Evolutionary conservation across 2,329 filamentous ascomycete species (phyloP), one percentile per base, ranked within the genome.

Genomic region (Penicillium aurantiogriseum): DNA sequence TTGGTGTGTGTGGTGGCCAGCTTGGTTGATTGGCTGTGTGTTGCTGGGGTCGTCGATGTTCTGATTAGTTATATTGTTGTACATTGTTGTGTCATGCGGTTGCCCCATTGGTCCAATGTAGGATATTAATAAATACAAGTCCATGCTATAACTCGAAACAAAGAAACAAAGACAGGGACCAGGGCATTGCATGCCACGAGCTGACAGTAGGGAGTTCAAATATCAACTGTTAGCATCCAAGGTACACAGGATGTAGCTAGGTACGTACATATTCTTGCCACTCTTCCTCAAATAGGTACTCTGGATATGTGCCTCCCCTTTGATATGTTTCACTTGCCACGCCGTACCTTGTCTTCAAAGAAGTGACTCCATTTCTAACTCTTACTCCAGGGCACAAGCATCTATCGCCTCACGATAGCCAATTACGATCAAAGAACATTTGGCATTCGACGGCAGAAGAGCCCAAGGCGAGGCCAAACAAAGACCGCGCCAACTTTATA

Each of bases 1-100:
- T n/a, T 96, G 92, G 90, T 89, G 91, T 71, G 87, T 96, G 43
- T 97, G 92, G 92, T 94, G 91, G 89, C 92, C 92, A 0, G 91
- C 91, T 8, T 97, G 92, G 92, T 74, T 94, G 38, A 83, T 87
- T 7, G 89, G 79, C 5, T 71, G 69, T 58, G 67, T 74, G 0
- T 56, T 74, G 31, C 51, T 76, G 46, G 72, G 69, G 23, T 71
- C 69, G 31, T 75, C 72, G 4, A 53, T 77, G 43, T 71, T 75
- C 46, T 69, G 53, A 60, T 49, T n/a, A n/a, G n/a, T n/a, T 40
- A 35, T 36, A 35, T 43, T 44, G 29, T 51, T 51, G 29, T 55
- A 19, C 39, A 50, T 39, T 40, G 27, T 49, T 40, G 15, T 49
- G n/a, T 31, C 29, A 21, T 29, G 27, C 13, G 17, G 3, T 13